phyloP scores from a whole-genome alignment of 257 asterid species.

The Cinchona pubescens region DNA sequence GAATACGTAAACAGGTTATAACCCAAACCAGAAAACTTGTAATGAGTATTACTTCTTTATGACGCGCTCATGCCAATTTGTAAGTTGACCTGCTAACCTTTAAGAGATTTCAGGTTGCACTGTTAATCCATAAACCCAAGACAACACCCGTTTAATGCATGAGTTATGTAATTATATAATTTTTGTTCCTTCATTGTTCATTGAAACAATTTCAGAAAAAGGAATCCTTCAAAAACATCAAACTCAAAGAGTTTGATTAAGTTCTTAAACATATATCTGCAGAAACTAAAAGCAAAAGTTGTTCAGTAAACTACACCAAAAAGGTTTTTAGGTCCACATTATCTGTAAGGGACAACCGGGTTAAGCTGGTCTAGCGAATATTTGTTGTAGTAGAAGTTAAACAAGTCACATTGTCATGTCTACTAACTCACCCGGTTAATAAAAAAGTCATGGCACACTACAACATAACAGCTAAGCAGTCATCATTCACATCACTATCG shows the following conservation, averaged over 20 bases:
- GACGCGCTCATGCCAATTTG: background rate
- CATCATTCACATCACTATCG: background rate
- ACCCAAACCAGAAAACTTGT: background rate
- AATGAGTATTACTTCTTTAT: background rate
- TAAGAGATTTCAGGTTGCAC: background rate
- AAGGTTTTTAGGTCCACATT: background rate
- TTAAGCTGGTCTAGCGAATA: background rate
- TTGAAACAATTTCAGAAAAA: too few relatives aligned
- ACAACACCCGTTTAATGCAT: background rate
- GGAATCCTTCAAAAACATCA: background rate
- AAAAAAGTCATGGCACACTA: background rate
- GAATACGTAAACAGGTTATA: background rate
- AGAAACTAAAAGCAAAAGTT: background rate
- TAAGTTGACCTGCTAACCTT: background rate
- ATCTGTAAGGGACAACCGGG: background rate
- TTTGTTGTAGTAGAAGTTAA: background rate
- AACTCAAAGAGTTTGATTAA: too few relatives aligned
- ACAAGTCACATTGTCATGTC: background rate
- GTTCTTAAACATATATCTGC: too few relatives aligned
- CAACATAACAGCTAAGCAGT: background rate
- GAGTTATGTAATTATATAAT: background rate
- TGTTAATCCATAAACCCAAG: background rate
- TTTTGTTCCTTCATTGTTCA: background rate
- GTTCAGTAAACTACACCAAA: background rate
- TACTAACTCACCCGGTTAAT: background rate